Evolutionary conservation across 176 grass and related monocot genomes (phyloP).

Genomic region (Oryza meridionalis): DNA sequence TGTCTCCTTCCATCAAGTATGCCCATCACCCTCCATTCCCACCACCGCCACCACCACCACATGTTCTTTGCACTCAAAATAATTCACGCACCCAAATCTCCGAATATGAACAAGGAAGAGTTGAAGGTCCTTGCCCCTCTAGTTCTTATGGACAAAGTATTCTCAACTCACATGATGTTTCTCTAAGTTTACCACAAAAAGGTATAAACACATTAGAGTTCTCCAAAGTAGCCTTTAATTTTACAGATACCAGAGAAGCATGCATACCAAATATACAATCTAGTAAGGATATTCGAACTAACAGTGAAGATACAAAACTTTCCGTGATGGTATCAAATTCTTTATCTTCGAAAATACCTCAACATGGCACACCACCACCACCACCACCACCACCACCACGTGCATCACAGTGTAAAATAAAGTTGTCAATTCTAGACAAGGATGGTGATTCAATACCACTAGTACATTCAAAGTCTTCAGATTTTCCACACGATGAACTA

Average conservation of each 20-base stretch:
- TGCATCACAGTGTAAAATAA: neutral
- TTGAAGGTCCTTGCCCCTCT: constrained; percentile 27
- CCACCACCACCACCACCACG: constrained; percentile 13
- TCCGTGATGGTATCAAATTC: constrained; percentile 10
- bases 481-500: constrained; percentile 24
- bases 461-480: constrained; percentile 9
- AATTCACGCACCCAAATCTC: constrained; percentile 28
- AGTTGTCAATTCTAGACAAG: neutral
- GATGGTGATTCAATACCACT: constrained; percentile 25
- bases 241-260: constrained; percentile 36
- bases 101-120: constrained; percentile 32
- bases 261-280: constrained; percentile 23
- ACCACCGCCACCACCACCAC: constrained; percentile 17
- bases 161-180: constrained; percentile 25
- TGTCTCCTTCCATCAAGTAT: constrained; percentile 26
- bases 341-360: constrained; percentile 35
- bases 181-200: constrained; percentile 27
- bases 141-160: constrained; percentile 41
- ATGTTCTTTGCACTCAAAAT: constrained; percentile 16
- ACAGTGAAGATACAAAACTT: constrained; percentile 34
- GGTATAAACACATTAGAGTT: constrained; percentile 31
- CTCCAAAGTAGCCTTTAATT: constrained; percentile 23
- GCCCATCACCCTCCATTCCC: constrained; percentile 22
- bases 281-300: constrained; percentile 20
- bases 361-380: constrained; percentile 10